Percentiles rank a stretch among this genome's conserved stretches.
phyloP scores from a whole-genome alignment of 768 basidiomycete species.

The Coprinopsis sp. region DNA sequence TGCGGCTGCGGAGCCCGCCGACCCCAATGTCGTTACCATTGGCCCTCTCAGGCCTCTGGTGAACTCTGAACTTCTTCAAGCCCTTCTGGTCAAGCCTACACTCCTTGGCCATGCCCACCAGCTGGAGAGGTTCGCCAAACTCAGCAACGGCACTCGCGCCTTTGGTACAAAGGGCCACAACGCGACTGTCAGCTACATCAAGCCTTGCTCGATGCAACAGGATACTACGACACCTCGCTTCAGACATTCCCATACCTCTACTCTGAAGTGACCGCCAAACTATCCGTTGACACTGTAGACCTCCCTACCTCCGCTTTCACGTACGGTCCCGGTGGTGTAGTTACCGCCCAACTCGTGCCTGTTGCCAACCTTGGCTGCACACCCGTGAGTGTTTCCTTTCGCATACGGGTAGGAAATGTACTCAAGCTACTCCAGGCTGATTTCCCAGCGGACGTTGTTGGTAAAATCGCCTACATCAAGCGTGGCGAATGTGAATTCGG shows the following conservation, averaged over 20 bases:
- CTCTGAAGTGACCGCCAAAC: conserved; percentile 18
- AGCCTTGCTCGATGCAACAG: conserved; percentile 23
- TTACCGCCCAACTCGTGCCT: conserved; percentile 21
- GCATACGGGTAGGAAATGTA: neutral
- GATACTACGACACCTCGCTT: conserved; percentile 23
- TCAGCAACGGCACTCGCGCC: conserved; percentile 19
- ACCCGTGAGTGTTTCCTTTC: conserved; percentile 13
- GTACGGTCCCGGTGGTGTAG: conserved; percentile 21
- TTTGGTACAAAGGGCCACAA: conserved; percentile 27
- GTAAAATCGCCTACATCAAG: conserved; percentile 14
- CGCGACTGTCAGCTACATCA: conserved; percentile 27
- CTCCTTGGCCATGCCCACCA: conserved; percentile 23
- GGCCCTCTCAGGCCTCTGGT: neutral
- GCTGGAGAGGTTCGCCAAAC: conserved; percentile 22
- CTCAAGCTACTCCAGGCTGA: conserved; percentile 12
- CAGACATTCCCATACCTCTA: conserved; percentile 26
- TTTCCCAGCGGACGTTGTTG: conserved; percentile 20
- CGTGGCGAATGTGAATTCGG: conserved; percentile 2
- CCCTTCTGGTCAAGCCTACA: conserved; percentile 13
- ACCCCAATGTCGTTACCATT: neutral
- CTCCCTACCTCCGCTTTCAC: conserved; percentile 16
- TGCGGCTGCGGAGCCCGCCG: too few relatives aligned
- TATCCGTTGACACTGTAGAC: conserved; percentile 12
- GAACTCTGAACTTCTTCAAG: neutral
- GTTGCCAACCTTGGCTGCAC: conserved; percentile 23